phyloP scores from a whole-genome alignment of 768 basidiomycete species.

The Exsudoporus frostii region DNA sequence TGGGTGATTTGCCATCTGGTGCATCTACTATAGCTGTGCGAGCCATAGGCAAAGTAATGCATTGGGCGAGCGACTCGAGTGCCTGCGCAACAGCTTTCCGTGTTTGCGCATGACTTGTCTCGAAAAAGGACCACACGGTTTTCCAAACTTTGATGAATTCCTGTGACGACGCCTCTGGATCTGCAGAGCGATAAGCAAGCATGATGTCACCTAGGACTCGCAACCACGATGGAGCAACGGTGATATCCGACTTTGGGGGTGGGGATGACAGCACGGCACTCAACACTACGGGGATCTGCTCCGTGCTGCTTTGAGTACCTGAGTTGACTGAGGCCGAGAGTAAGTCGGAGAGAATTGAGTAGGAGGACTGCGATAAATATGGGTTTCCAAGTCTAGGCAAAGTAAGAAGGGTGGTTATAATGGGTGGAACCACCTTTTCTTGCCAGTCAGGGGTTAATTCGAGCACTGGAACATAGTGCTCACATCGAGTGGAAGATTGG shows the following conservation, averaged over 20 bases:
- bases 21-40: constrained; percentile 46
- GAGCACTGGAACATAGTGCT: constrained; percentile 30
- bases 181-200: constrained; percentile 54
- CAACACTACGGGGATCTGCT: constrained; percentile 60
- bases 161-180: constrained; percentile 47
- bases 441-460: constrained; percentile 12
- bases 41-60: constrained; percentile 66
- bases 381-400: constrained; percentile 86
- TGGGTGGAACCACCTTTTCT: constrained; percentile 64
- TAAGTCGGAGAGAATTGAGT: constrained; percentile 81
- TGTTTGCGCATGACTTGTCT: constrained; percentile 57
- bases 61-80: constrained; percentile 61
- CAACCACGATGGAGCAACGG: constrained; percentile 75
- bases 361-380: constrained; percentile 85
- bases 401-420: constrained; percentile 69
- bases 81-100: constrained; percentile 64
- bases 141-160: constrained; percentile 72
- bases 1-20: constrained; percentile 46
- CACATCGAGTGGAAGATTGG: constrained; percentile 65
- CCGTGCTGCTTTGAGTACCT: constrained; percentile 44
- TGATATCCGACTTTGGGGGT: constrained; percentile 65
- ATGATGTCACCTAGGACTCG: constrained; percentile 71
- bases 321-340: constrained; percentile 56
- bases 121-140: constrained; percentile 72
- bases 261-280: constrained; percentile 65